Conservation (phyloP, 2,329 filamentous ascomycete species). For the Ascochyta lentis region DNA sequence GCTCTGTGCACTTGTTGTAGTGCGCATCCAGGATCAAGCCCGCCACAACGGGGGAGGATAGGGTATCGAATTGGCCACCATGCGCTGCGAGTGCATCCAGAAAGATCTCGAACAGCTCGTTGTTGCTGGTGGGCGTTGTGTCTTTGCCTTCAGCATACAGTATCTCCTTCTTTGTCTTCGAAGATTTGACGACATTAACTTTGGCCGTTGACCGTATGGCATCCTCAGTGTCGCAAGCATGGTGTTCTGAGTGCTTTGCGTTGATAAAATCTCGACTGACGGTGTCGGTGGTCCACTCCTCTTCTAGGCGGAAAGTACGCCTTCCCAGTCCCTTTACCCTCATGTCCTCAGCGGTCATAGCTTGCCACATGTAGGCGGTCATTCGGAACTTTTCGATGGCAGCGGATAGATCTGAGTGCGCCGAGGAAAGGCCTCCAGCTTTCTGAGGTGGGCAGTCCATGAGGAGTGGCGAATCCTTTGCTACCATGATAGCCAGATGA, state of each 20-base stretch:
- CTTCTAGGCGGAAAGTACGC: slow-evolving; percentile 41
- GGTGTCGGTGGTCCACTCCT: slow-evolving; percentile 38
- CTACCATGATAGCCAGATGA: slow-evolving; percentile 44
- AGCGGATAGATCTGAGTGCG: slow-evolving; percentile 38
- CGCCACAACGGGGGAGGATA: slow-evolving; percentile 36
- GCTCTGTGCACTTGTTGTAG: slow-evolving; percentile 29
- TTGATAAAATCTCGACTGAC: slow-evolving; percentile 31
- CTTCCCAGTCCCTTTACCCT: slow-evolving; percentile 33
- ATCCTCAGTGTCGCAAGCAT: slow-evolving; percentile 17
- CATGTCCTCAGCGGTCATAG: slow-evolving; percentile 44
- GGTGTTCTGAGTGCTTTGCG: slow-evolving; percentile 12
- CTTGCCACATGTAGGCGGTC: slow-evolving; percentile 47
- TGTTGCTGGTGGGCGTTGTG: neutral
- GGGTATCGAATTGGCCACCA: slow-evolving; percentile 34
- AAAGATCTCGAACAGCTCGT: slow-evolving; percentile 32
- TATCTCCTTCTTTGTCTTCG: slow-evolving; percentile 34
- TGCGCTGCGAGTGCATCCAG: slow-evolving; percentile 30
- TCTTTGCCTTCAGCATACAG: slow-evolving; percentile 11
- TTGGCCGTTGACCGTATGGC: slow-evolving; percentile 38
- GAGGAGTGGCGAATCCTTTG: slow-evolving; percentile 39
- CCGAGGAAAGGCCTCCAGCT: slow-evolving; percentile 28
- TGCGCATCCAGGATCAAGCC: slow-evolving; percentile 42
- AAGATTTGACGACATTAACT: slow-evolving; percentile 34
- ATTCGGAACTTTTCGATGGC: slow-evolving; percentile 44
- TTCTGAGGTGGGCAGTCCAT: slow-evolving; percentile 42